A percentile compares a stretch with the other conserved stretches of the same genome.
These are phyloP conservation scores for Inonotus obliquus DNA, from an alignment of 1,284 basidiomycete species.

Conservation along the genomic window DNA sequence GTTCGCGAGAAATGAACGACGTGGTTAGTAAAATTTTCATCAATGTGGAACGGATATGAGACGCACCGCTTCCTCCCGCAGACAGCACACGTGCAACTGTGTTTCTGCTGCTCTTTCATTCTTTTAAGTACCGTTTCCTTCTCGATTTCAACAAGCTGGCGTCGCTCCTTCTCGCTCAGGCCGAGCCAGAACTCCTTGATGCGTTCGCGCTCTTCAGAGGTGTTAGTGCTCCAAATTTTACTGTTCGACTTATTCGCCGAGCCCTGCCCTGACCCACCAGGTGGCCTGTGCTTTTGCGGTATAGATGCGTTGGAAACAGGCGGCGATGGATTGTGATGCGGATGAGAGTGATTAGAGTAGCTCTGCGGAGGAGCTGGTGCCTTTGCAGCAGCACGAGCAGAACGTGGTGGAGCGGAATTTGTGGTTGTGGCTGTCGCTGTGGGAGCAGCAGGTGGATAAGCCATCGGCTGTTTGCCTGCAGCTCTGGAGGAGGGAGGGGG, in stretches of 20 bases:
- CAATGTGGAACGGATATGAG: constrained; percentile 26
- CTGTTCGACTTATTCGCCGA: constrained; percentile 41
- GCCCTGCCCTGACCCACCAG: constrained; percentile 30
- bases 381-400: constrained; percentile 65
- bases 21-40: constrained; percentile 36
- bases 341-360: constrained; percentile 44
- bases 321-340: constrained; percentile 65
- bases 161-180: constrained; percentile 83
- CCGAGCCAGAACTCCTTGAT: constrained; percentile 98
- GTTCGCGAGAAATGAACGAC: constrained; percentile 3
- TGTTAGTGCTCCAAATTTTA: constrained; percentile 89
- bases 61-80: constrained; percentile 94
- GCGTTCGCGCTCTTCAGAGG: constrained; percentile 88
- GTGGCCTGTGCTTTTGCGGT: constrained; percentile 42
- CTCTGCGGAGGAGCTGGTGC: constrained; percentile 53
- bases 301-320: constrained; percentile 59
- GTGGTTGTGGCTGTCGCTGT: constrained; percentile 30
- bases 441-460: constrained; percentile 32
- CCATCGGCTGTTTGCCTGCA: constrained; percentile 22
- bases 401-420: constrained; percentile 28
- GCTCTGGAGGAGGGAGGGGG: constrained; percentile 22
- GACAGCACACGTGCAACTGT: constrained; percentile 92
- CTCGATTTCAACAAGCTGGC: constrained; percentile 91
- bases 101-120: constrained; percentile 99
- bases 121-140: constrained; percentile 95